Conservation (phyloP, 2,329 filamentous ascomycete species). For the Cladosporium austrohemisphaericum region DNA sequence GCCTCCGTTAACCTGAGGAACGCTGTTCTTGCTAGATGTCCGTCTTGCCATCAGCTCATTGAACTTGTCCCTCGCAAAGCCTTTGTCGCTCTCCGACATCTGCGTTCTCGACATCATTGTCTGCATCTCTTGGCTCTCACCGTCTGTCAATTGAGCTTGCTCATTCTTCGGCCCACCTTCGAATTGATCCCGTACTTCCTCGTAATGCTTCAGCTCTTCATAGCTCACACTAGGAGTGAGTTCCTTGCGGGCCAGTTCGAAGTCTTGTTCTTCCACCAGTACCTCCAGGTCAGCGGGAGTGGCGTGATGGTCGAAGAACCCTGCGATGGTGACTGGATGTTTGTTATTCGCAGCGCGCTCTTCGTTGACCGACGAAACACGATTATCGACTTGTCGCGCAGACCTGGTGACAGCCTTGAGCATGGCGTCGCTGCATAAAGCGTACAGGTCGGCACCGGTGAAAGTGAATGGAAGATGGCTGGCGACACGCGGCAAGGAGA, state of each 20-base stretch:
- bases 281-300: constrained; percentile 79
- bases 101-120: background rate
- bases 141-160: constrained; percentile 26
- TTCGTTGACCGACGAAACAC: constrained; percentile 68
- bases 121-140: constrained; percentile 1
- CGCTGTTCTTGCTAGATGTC: background rate
- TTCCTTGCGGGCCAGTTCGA: constrained; percentile 74
- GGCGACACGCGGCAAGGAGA: constrained; percentile 73
- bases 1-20: constrained; percentile 10
- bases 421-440: constrained; percentile 96
- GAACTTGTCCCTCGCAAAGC: constrained; percentile 6
- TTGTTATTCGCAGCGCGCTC: constrained; percentile 28
- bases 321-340: constrained; percentile 68
- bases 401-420: constrained; percentile 95
- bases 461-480: constrained; percentile 86
- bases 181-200: constrained; percentile 75
- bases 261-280: constrained; percentile 85
- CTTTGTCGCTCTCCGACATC: constrained; percentile 3
- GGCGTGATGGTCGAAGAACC: constrained; percentile 93
- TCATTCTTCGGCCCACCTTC: constrained; percentile 59
- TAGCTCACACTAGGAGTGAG: constrained; percentile 90
- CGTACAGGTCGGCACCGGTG: constrained; percentile 95
- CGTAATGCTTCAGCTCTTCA: constrained; percentile 88
- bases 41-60: constrained; percentile 12
- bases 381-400: constrained; percentile 75